These are phyloP conservation scores for Lactarius tabidus DNA, from an alignment of 768 basidiomycete species.

Conservation along the genomic window DNA sequence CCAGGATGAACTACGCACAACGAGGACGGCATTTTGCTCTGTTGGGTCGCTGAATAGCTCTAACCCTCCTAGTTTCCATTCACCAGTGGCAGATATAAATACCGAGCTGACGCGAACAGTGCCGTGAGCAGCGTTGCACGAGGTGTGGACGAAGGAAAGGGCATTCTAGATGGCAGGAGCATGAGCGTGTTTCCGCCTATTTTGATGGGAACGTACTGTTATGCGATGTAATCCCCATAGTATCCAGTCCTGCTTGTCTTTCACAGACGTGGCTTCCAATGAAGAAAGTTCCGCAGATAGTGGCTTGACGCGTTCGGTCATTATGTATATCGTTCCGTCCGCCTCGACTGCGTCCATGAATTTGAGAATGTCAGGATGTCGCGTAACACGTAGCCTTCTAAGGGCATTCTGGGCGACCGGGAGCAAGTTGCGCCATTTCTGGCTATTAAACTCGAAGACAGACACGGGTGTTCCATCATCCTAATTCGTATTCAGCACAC, in stretches of 20 bases:
- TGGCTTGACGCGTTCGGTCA: constrained; percentile 91
- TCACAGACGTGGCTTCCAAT: constrained; percentile 57
- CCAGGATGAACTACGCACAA: constrained; percentile 50
- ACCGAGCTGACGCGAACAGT: constrained; percentile 69
- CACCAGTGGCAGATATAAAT: constrained; percentile 89
- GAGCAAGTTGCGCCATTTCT: constrained; percentile 54
- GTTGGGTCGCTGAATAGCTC: constrained; percentile 82
- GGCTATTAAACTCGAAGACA: constrained; percentile 87
- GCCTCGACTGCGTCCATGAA: constrained; percentile 93
- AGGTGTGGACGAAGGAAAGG: constrained; percentile 83
- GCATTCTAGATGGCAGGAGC: constrained; percentile 56
- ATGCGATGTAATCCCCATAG: constrained; percentile 92
- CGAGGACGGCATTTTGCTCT: constrained; percentile 74
- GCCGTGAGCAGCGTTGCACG: constrained; percentile 79
- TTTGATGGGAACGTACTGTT: constrained; percentile 52
- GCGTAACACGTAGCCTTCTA: constrained; percentile 81
- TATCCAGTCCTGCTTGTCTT: constrained; percentile 81
- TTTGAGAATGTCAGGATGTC: constrained; percentile 95
- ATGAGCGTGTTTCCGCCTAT: constrained; percentile 1
- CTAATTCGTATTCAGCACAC: constrained; percentile 41
- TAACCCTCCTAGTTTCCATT: constrained; percentile 96
- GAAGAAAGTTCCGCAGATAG: constrained; percentile 57
- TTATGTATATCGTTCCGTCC: constrained; percentile 81
- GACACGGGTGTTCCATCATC: constrained; percentile 86
- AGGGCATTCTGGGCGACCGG: constrained; percentile 86